phyloP scores from a whole-genome alignment of 176 grass and related monocot genomes.

The Triticum dicoccoides region DNA sequence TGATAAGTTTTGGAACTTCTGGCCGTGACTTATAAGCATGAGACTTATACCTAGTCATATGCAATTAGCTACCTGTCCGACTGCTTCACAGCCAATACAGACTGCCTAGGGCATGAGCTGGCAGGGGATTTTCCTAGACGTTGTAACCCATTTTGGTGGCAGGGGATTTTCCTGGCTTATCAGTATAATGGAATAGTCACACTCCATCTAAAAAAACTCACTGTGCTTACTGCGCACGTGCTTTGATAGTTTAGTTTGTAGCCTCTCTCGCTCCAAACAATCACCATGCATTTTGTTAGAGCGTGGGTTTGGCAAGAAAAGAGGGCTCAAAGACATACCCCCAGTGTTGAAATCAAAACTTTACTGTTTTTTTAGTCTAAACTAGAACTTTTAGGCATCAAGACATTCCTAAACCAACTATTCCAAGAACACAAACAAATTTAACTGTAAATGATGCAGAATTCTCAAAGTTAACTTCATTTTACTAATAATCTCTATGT shows the following conservation, averaged over 20 bases:
- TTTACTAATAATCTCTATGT: neutral
- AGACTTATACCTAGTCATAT: neutral
- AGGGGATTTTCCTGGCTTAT: neutral
- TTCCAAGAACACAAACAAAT: neutral
- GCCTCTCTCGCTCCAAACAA: neutral
- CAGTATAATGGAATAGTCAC: neutral
- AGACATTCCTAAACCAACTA: conserved; percentile 2
- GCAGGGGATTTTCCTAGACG: neutral
- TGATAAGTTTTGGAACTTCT: neutral
- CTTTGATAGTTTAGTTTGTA: neutral
- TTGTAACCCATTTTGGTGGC: neutral
- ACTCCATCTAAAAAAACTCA: neutral
- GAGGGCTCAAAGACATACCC: neutral
- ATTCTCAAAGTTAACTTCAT: neutral
- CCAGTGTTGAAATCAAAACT: neutral
- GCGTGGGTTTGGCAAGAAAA: neutral
- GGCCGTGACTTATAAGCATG: neutral
- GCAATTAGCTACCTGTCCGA: neutral
- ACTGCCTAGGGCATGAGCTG: neutral
- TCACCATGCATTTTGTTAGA: neutral
- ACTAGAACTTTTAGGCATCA: neutral
- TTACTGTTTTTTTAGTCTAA: neutral
- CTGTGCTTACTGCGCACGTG: neutral
- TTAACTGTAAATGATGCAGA: neutral
- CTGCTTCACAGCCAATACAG: conserved; percentile 9